Evolutionary conservation across 2,329 filamentous ascomycete species (phyloP), one percentile per base, ranked within the genome.

Genomic region (Penicillium italicum): DNA sequence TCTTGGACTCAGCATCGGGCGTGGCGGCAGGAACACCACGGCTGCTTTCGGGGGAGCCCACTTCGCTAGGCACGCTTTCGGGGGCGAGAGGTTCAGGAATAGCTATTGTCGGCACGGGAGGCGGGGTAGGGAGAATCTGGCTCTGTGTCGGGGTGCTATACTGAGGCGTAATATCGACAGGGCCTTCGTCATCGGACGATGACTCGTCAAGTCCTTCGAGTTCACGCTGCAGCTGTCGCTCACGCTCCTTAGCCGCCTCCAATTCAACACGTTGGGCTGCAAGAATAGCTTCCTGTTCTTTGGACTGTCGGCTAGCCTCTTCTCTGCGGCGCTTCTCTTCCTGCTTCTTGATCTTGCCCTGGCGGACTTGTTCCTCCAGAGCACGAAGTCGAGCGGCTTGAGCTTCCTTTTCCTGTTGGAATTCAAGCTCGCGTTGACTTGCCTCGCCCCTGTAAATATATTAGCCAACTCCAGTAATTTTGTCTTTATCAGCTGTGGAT

Each of bases 291-390:
- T 97, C 93, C 71, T 95, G 92, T 66, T 96, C 90, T 73, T 91
- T 93, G 8, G 91, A 85, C 64, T 94, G 90, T 47, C 88, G 89
- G 68, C 89, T 81, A 10, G 91, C 91, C 22, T 91, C 93, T 77
- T 96, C 92, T 79, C 91, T 94, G 66, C 84, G 88, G 60, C 87
- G 90, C 80, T 96, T 97, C 77, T 97, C 94, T 73, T 99, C 94
- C 64, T 95, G 89, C 75, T 96, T 97, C 80, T 91, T 93, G 50
- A 97, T 77, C 78, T 97, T 99, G 67, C 92, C 91, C 70, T 92
- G 90, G 60, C 87, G 87, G 50, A 97, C 91, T 74, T 97, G 91
- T 71, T 97, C 91, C 74, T 99, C 92, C 9, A 99, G 83, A 16
- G 91, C 91, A 70, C 86, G 90, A 24, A 97, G 82, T 48, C 92